phyloP scores from a whole-genome alignment of 352 stramenopile species.

The Pythium volutum region DNA sequence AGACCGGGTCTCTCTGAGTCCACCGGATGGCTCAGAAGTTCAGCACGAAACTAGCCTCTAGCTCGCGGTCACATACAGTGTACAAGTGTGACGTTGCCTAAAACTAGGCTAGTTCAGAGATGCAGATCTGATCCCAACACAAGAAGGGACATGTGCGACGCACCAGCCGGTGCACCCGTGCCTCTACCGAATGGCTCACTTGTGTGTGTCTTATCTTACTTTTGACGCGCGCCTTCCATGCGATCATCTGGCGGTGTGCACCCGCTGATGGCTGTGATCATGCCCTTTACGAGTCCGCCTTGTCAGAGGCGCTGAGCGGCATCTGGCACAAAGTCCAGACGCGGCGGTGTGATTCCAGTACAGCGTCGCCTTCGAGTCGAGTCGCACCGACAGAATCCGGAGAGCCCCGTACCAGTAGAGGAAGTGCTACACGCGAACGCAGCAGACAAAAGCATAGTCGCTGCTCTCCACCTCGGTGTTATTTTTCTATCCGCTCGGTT shows the following conservation, averaged over 20 bases:
- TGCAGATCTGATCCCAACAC: constrained; percentile 13
- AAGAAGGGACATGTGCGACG: neutral
- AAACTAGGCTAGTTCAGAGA: constrained; percentile 3
- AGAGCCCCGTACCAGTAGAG: no score
- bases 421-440: no score
- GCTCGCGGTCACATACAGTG: neutral
- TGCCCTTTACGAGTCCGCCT: constrained; percentile 7
- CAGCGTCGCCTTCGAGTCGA: neutral
- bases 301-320: neutral
- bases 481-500: neutral
- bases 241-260: constrained; percentile 18
- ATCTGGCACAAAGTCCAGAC: neutral
- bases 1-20: constrained; percentile 10
- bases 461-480: neutral
- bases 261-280: no score
- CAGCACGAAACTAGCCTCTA: constrained; percentile 6
- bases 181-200: constrained; percentile 21
- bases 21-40: constrained; percentile 1
- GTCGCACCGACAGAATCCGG: neutral
- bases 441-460: no score
- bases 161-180: constrained; percentile 1
- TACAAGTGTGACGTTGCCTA: no score
- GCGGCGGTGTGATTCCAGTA: neutral
- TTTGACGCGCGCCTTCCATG: no score
- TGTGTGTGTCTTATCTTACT: no score